Percentiles rank a stretch among this genome's conserved stretches.
These are phyloP conservation scores for Claviceps pazoutovae DNA, from an alignment of 2,329 filamentous ascomycete species.

Conservation along the genomic window DNA sequence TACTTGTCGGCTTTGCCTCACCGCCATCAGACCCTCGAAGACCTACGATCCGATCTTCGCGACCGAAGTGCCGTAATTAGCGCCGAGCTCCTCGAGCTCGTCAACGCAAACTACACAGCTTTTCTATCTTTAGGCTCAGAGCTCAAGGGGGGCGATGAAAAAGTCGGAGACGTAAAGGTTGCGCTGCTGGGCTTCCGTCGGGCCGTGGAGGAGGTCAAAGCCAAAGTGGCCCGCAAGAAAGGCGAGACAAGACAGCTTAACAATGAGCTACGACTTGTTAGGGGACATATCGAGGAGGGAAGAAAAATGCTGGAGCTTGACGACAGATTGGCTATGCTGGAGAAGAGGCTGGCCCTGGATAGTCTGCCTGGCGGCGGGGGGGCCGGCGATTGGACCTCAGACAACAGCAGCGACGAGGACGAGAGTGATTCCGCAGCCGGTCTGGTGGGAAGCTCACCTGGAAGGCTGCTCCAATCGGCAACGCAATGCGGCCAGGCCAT, in stretches of 20 bases:
- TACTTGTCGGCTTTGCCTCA: conserved; percentile 73
- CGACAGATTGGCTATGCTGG: conserved; percentile 46
- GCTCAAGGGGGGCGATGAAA: conserved; percentile 77
- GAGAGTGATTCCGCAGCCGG: conserved; percentile 18
- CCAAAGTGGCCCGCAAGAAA: conserved; percentile 48
- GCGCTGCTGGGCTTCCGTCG: conserved; percentile 74
- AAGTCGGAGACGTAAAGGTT: conserved; percentile 78
- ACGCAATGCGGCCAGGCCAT: conserved; percentile 30
- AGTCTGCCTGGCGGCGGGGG: conserved; percentile 14
- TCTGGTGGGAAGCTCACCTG: conserved; percentile 31
- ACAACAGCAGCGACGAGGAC: conserved; percentile 26
- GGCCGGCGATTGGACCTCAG: conserved; percentile 12
- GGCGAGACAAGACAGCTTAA: conserved; percentile 49
- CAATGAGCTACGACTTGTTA: conserved; percentile 51
- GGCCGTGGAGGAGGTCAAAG: conserved; percentile 63
- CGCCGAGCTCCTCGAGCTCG: conserved; percentile 80
- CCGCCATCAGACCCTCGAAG: conserved; percentile 90
- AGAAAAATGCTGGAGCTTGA: conserved; percentile 54
- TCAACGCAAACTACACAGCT: conserved; percentile 88
- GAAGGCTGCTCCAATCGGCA: conserved; percentile 31
- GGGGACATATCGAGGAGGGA: conserved; percentile 46
- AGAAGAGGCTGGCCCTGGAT: conserved; percentile 46
- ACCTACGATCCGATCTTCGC: conserved; percentile 74
- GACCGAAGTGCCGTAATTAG: conserved; percentile 67
- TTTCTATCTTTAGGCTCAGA: conserved; percentile 75